A percentile compares a stretch with the other conserved stretches of the same genome.
phyloP scores from a whole-genome alignment of 495 filamentous ascomycete genomes.

The Daldinia grandis region DNA sequence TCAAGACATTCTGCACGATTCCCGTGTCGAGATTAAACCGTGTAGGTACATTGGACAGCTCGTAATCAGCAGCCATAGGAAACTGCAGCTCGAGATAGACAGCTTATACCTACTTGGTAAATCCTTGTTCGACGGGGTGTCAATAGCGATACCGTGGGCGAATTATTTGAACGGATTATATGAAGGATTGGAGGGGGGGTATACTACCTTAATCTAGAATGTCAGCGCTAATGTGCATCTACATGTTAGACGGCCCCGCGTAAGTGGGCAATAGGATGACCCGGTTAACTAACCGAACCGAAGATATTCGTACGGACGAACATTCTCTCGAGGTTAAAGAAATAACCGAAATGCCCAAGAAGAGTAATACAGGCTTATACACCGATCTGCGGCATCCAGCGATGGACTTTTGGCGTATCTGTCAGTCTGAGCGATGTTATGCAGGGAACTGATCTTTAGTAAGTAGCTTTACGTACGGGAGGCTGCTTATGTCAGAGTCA shows the following conservation, averaged over 20 bases:
- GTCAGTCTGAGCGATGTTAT: constrained; percentile 7
- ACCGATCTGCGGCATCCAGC: constrained; percentile 3
- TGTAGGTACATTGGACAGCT: constrained; percentile 15
- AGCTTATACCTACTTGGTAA: constrained; percentile 5
- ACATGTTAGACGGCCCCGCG: constrained; percentile 35
- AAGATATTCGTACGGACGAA: not conserved
- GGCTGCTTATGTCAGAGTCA: constrained; percentile 28
- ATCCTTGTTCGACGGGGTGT: constrained; percentile 28
- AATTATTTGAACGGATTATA: constrained; percentile 19
- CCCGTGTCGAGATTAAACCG: constrained; percentile 12
- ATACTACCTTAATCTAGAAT: constrained; percentile 21
- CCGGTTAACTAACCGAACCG: constrained; percentile 33
- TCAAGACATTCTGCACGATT: constrained; percentile 21
- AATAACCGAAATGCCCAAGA: constrained; percentile 4
- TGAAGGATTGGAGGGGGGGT: constrained; percentile 35
- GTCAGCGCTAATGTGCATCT: constrained; percentile 39
- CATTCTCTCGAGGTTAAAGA: constrained; percentile 1
- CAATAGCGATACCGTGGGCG: constrained; percentile 17
- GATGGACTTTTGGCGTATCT: constrained; percentile 7
- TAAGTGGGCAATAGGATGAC: constrained; percentile 27
- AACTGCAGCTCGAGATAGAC: constrained; percentile 24
- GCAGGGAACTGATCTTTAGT: constrained; percentile 10
- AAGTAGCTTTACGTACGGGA: not conserved
- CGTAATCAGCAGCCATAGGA: constrained; percentile 23
- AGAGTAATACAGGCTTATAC: constrained; percentile 8